These are phyloP conservation scores for Chamaenerion angustifolium DNA, from an alignment of 345 rosid genomes.

Conservation along the genomic window DNA sequence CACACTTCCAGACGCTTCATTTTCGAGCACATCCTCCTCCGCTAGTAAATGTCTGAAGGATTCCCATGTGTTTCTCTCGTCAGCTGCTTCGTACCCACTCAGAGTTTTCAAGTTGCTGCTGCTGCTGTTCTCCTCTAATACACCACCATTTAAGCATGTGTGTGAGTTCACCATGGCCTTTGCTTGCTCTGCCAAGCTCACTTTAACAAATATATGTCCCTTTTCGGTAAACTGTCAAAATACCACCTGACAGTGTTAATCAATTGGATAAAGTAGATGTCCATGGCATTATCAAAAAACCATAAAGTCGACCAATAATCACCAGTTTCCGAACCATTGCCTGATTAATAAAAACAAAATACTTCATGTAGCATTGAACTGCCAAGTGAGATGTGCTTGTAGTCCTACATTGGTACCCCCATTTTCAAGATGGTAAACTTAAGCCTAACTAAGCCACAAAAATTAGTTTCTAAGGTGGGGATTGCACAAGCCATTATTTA, in stretches of 20 bases:
- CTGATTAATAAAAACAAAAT: too few species aligned
- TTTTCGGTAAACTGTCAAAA: constrained; percentile 73
- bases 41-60: constrained; percentile 49
- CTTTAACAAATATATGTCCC: constrained; percentile 89
- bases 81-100: constrained; percentile 89
- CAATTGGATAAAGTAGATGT: neutral
- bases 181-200: constrained; percentile 54
- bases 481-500: too few species aligned
- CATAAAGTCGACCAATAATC: too few species aligned
- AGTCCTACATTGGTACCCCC: too few species aligned
- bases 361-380: too few species aligned
- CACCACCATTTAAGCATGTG: constrained; percentile 39
- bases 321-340: too few species aligned
- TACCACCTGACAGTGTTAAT: neutral
- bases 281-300: too few species aligned
- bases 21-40: constrained; percentile 33
- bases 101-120: constrained; percentile 43
- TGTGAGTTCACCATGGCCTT: constrained; percentile 25
- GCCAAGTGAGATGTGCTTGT: too few species aligned
- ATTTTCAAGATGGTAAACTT: too few species aligned
- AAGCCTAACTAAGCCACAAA: too few species aligned
- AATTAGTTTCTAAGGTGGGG: too few species aligned
- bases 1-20: constrained; percentile 31
- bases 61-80: constrained; percentile 79
- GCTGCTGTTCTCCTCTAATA: constrained; percentile 28